phyloP scores from a whole-genome alignment of 495 filamentous ascomycete species.

The Elaphomyces granulatus region DNA sequence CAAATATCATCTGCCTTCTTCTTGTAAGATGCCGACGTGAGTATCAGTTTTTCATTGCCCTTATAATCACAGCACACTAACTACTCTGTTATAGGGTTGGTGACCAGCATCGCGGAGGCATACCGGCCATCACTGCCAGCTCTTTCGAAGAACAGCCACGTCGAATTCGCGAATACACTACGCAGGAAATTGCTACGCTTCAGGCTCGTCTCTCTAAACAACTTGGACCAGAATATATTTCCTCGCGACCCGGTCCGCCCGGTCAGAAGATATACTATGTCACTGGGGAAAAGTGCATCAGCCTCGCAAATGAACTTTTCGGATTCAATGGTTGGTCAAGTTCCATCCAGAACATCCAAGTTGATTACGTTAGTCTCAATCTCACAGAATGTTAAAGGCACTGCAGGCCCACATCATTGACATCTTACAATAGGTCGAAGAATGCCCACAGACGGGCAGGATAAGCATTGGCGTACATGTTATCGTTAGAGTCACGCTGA shows the following conservation, averaged over 20 bases:
- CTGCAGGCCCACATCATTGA: constrained; percentile 30
- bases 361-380: constrained; percentile 72
- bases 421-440: constrained; percentile 40
- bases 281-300: constrained; percentile 84
- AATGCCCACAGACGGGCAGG: constrained; percentile 45
- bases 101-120: constrained; percentile 52
- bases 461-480: constrained; percentile 74
- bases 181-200: constrained; percentile 77
- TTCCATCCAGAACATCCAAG: constrained; percentile 70
- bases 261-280: constrained; percentile 85
- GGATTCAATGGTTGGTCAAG: constrained; percentile 98
- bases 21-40: constrained; percentile 5
- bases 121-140: constrained; percentile 37
- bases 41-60: neutral
- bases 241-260: constrained; percentile 60
- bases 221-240: constrained; percentile 94
- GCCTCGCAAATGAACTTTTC: constrained; percentile 93
- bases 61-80: neutral
- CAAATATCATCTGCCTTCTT: neutral
- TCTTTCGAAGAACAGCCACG: constrained; percentile 61
- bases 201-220: constrained; percentile 79
- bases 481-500: constrained; percentile 73
- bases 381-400: neutral
- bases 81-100: constrained; percentile 68
- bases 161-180: constrained; percentile 65